A percentile compares a stretch with the other conserved stretches of the same genome.
These are phyloP conservation scores for Ramaria sp. DNA, from an alignment of 768 basidiomycete species.

Conservation along the genomic window DNA sequence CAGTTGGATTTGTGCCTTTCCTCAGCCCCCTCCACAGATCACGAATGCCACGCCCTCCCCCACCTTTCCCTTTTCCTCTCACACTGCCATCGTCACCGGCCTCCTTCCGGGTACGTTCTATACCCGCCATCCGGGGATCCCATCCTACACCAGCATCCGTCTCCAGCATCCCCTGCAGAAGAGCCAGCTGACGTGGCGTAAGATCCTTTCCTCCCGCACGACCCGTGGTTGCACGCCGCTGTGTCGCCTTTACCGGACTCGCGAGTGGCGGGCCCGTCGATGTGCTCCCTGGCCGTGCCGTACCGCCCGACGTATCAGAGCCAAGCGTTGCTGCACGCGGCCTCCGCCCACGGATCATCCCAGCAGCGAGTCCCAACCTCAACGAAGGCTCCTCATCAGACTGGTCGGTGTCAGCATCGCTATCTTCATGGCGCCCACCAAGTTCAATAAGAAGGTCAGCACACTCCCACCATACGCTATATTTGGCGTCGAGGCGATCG, in stretches of 20 bases:
- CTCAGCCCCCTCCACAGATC: slow-evolving; percentile 5
- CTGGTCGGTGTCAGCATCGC: not conserved
- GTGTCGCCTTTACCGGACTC: slow-evolving; percentile 22
- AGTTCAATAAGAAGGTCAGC: slow-evolving; percentile 82
- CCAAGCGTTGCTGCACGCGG: slow-evolving; percentile 1
- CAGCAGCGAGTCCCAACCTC: slow-evolving; percentile 15
- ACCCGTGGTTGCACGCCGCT: slow-evolving; percentile 75
- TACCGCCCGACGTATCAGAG: not conserved
- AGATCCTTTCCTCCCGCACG: slow-evolving; percentile 37
- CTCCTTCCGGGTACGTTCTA: not conserved
- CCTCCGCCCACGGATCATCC: slow-evolving; percentile 8
- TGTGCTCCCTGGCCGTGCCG: not conserved
- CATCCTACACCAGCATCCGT: not conserved
- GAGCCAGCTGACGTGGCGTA: slow-evolving; percentile 65
- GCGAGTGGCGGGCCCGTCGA: slow-evolving; percentile 20
- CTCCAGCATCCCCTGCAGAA: slow-evolving; percentile 68
- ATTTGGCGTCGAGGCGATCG: slow-evolving; percentile 20
- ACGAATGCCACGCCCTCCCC: not conserved
- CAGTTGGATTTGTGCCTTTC: not conserved
- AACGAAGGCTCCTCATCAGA: not conserved
- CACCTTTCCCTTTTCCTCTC: not conserved
- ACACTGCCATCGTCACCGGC: not conserved
- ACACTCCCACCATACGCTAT: slow-evolving; percentile 80
- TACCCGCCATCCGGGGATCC: not conserved
- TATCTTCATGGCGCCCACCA: slow-evolving; percentile 50